Base-by-base conservation (phyloP, 352 stramenopile species). In the Globisporangium paddicum region DNA sequence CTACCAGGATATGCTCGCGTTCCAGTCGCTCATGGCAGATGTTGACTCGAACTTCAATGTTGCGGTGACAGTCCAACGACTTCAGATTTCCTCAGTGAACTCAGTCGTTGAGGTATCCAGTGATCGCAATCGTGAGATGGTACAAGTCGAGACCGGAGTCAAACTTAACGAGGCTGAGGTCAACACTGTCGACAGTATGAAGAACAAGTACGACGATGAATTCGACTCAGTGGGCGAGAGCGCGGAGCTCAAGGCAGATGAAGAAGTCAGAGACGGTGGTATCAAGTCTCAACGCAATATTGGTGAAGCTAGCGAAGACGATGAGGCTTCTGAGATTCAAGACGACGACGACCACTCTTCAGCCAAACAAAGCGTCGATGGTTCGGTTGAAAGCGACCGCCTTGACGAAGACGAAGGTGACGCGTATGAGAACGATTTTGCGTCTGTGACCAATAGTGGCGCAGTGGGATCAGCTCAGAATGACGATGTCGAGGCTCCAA, bases 1-100 rank as follows among this genome's bases (percentile, higher is more conserved):
- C 53, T 90, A 86, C 37, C 74, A 88, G 47, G 80, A 90, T 40
- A 30, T 90, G 18, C 64, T 86, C 10, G 60, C 69, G 0, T 83
- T 88, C 34, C 76, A 77, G 18, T 76, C 74, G 1, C 57, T 88
- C 13, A 30, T 67, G 23, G 25, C 56, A 2, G 35, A 21, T 40
- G 46, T n/a, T 38, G 30, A 40, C 23, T 7, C 54, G 6, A 52
- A 7, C 16, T 23, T 57, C 13, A 21, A 25, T 19, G 6, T 26
- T 10, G 10, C 28, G 13, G 19, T 30, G 40, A 9, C 53, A 41
- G 32, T 13, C 14, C 42, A 45, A 19, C 32, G 11, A 23, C 4
- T n/a, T 30, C 47, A 19, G 6, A 28, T 19, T 54, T 10, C 5
- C 4, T n/a, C 11, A 28, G 28, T 7, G 21, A 13, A 13, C 23